Base-by-base conservation (phyloP, 139 green algal genomes). In the Spirogloea muscicola region DNA sequence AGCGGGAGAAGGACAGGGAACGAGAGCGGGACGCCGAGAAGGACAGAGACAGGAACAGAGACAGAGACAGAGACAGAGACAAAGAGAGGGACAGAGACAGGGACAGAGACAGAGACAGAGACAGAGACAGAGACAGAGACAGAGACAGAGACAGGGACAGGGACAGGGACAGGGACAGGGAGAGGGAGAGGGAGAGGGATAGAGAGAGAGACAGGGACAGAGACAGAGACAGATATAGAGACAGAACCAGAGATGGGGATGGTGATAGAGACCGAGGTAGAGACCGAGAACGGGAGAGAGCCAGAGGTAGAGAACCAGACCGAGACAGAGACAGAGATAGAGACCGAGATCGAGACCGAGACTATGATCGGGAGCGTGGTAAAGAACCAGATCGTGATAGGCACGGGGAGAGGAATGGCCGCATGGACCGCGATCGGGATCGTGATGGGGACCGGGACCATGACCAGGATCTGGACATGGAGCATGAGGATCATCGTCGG, bases 211-310 rank as follows among this genome's bases (percentile, higher is more conserved):
- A n/a, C n/a, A n/a, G n/a, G n/a, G n/a, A n/a, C n/a, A n/a, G n/a
- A n/a, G n/a, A n/a, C n/a, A n/a, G n/a, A n/a, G n/a, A n/a, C n/a
- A n/a, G n/a, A n/a, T n/a, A n/a, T n/a, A 13, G 57, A n/a, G 57
- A 65, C 31, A 65, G 57, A 65, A 18, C 13, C 57, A 55, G 46
- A 55, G 57, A 65, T 18, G 18, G 57, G 57, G 57, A 65, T 65
- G 13, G 57, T 38, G 57, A 65, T 18, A 65, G 57, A 44, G 57
- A 65, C 31, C 33, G 57, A 16, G 57, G 36, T 18, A 13, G 57
- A n/a, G 33, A 65, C 13, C 57, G 57, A 38, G 33, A 65, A 16
- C 57, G 36, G 57, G 33, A 65, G 44, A 52, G 44, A 13, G 44
- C 13, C 16, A 27, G 44, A 13, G 13, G 13, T 16, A 27, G 13